These are phyloP conservation scores for Casuarina glauca DNA, from an alignment of 306 rosid species.

Conservation along the genomic window DNA sequence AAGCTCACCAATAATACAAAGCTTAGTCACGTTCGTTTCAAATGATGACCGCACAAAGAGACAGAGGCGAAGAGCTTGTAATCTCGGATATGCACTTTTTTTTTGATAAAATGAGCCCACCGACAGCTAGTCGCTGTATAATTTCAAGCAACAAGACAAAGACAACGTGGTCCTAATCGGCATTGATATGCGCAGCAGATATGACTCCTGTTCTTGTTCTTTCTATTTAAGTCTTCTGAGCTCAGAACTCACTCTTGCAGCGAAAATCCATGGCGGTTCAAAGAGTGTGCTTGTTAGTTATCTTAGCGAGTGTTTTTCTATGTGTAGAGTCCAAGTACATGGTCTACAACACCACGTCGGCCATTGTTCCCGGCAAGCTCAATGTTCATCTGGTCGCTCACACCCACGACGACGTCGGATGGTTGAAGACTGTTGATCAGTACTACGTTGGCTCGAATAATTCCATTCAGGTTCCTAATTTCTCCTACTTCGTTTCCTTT, in stretches of 20 bases:
- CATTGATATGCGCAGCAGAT: too few species aligned
- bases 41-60: too few species aligned
- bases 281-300: neutral
- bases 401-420: conserved; percentile 62
- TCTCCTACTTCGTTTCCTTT: neutral
- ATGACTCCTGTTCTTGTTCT: too few species aligned
- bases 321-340: conserved; percentile 34
- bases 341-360: conserved; percentile 40
- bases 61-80: too few species aligned
- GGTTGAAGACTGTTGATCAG: conserved; percentile 65
- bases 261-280: conserved; percentile 1
- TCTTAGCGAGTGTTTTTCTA: conserved; percentile 59
- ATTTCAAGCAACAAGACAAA: too few species aligned
- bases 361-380: conserved; percentile 40
- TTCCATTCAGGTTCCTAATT: conserved; percentile 47
- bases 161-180: too few species aligned
- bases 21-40: too few species aligned
- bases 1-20: too few species aligned
- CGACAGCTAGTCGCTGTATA: too few species aligned
- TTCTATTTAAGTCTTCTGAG: too few species aligned
- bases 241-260: neutral
- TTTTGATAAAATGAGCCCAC: too few species aligned
- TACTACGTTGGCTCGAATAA: conserved; percentile 59
- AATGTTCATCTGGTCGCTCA: conserved; percentile 64
- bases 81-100: too few species aligned